Percentiles rank a stretch among this genome's conserved stretches.
Evolutionary conservation across 345 rosid genomes (phyloP).

Genomic region (Bruguiera gymnorhiza): DNA sequence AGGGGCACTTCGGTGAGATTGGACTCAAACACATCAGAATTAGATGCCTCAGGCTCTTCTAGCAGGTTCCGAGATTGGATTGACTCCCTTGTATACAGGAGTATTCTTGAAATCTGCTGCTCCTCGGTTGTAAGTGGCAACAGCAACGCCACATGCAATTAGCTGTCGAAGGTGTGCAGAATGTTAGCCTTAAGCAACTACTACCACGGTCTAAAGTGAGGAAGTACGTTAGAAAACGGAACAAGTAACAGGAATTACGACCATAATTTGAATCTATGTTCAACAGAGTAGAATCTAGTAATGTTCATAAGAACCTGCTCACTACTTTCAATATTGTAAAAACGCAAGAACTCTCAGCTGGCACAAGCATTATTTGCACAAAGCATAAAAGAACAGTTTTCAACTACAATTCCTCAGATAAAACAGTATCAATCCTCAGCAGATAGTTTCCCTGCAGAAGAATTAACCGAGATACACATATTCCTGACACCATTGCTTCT

Average conservation of each 20-base stretch:
- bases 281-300: too few species aligned
- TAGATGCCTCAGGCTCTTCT: slow-evolving; percentile 69
- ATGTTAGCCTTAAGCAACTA: not conserved
- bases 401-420: too few species aligned
- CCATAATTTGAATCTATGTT: too few species aligned
- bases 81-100: slow-evolving; percentile 79
- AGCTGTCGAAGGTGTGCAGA: slow-evolving; percentile 38
- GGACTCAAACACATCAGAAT: slow-evolving; percentile 80
- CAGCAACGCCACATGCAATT: slow-evolving; percentile 81
- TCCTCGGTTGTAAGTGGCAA: slow-evolving; percentile 76
- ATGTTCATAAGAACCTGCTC: too few species aligned
- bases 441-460: too few species aligned
- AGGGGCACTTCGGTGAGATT: slow-evolving; percentile 98
- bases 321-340: too few species aligned
- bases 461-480: too few species aligned
- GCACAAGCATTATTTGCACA: too few species aligned
- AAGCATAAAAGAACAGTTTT: too few species aligned
- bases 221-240: not conserved
- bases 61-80: slow-evolving; percentile 64
- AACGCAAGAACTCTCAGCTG: too few species aligned
- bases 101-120: slow-evolving; percentile 90
- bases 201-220: not conserved
- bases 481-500: too few species aligned
- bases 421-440: too few species aligned
- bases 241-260: not conserved